Evolutionary conservation across 108 stramenopile species (phyloP).

Genomic region (Pseudonitzschia multiseries): DNA sequence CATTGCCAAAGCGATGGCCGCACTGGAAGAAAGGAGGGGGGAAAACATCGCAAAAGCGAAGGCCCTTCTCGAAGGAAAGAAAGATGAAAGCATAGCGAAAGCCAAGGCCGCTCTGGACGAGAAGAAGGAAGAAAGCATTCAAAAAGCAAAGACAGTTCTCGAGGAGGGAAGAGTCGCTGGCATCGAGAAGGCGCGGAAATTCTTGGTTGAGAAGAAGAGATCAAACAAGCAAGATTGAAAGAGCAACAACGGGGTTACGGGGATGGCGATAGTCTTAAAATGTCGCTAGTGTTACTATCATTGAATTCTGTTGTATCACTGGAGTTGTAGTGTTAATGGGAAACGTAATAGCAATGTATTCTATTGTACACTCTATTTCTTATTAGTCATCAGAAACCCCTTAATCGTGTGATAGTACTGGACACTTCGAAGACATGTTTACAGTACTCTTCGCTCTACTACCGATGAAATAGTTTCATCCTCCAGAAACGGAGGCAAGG

Average conservation of each 20-base stretch:
- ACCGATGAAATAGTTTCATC: background rate
- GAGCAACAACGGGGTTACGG: background rate
- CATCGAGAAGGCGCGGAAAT: slow-evolving; percentile 1
- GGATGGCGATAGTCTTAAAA: background rate
- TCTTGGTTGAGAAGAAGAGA: background rate
- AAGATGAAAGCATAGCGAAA: background rate
- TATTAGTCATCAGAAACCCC: too few species aligned
- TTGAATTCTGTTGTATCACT: too few species aligned
- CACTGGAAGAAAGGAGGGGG: background rate
- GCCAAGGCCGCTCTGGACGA: background rate
- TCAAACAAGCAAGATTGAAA: background rate
- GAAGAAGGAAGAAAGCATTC: background rate
- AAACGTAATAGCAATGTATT: too few species aligned
- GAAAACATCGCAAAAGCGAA: slow-evolving; percentile 1
- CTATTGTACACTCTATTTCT: too few species aligned
- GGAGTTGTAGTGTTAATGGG: background rate
- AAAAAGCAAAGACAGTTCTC: too few species aligned
- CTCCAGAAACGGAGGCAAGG: background rate
- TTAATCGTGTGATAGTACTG: too few species aligned
- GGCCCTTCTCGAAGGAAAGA: background rate
- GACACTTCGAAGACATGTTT: background rate
- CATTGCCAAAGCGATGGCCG: slow-evolving; percentile 1
- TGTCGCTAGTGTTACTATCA: background rate
- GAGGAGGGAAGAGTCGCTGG: background rate
- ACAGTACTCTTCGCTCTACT: background rate